Evolutionary conservation across 1,139 yeast genomes (phyloP).

Genomic region (Yamadazyma diospyri): DNA sequence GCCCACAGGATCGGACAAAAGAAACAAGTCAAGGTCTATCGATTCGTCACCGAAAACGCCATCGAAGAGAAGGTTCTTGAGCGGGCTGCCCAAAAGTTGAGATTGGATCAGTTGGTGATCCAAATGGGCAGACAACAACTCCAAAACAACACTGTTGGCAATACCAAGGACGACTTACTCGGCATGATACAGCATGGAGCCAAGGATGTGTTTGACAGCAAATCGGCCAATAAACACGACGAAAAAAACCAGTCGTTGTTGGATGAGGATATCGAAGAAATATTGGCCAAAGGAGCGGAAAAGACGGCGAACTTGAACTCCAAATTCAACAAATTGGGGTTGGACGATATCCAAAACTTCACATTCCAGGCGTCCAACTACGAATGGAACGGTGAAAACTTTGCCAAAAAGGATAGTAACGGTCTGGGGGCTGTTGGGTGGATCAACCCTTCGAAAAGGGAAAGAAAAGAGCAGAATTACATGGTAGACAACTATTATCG

Average conservation of each 20-base stretch:
- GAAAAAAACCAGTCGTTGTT: slow-evolving; percentile 25
- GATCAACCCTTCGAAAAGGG: slow-evolving; percentile 89
- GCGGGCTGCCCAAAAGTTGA: slow-evolving; percentile 89
- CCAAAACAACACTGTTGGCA: slow-evolving; percentile 34
- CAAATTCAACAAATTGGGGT: slow-evolving; percentile 78
- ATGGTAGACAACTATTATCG: slow-evolving; percentile 86
- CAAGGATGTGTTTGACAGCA: slow-evolving; percentile 68
- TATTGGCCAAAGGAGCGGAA: slow-evolving; percentile 73
- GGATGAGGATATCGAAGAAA: slow-evolving; percentile 77
- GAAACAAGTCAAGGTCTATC: slow-evolving; percentile 86
- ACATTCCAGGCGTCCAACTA: slow-evolving; percentile 85
- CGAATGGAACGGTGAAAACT: slow-evolving; percentile 97
- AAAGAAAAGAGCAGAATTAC: slow-evolving; percentile 84
- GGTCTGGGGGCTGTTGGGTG: slow-evolving; percentile 55
- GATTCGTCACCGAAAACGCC: slow-evolving; percentile 94
- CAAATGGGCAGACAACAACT: slow-evolving; percentile 81
- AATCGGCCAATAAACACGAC: slow-evolving; percentile 18
- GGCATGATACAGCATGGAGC: slow-evolving; percentile 99
- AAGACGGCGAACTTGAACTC: slow-evolving; percentile 75
- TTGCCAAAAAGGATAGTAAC: slow-evolving; percentile 58
- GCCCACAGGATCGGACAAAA: slow-evolving; percentile 98
- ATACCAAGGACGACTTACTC: slow-evolving; percentile 76
- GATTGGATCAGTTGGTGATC: slow-evolving; percentile 91
- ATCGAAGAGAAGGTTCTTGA: slow-evolving; percentile 95
- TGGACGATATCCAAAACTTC: slow-evolving; percentile 89